Conservation (phyloP, 805 yeast genomes). For the Yamadazyma sp. region DNA sequence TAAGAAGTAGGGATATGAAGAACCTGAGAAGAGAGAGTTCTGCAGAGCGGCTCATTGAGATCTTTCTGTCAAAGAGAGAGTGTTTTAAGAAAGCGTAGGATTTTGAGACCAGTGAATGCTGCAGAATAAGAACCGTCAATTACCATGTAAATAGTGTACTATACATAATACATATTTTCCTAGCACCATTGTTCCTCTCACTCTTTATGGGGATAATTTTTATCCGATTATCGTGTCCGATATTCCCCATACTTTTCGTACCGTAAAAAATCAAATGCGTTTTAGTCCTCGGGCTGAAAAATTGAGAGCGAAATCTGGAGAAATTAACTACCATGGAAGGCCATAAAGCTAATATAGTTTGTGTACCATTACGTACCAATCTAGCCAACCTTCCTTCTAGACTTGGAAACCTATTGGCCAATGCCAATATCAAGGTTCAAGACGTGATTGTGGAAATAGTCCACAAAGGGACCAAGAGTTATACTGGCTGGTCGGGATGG, state of each 20-base stretch:
- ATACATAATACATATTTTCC: too few relatives aligned
- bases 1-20: slow-evolving; percentile 9
- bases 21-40: too few relatives aligned
- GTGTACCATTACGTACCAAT: slow-evolving; percentile 43
- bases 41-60: too few relatives aligned
- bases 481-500: slow-evolving; percentile 71
- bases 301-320: slow-evolving; percentile 16
- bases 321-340: slow-evolving; percentile 32
- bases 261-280: slow-evolving; percentile 1
- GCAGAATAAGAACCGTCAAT: neutral
- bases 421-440: slow-evolving; percentile 57
- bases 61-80: too few relatives aligned
- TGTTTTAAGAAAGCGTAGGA: too few relatives aligned
- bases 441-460: slow-evolving; percentile 54
- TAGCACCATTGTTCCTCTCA: too few relatives aligned
- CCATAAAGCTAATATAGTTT: slow-evolving; percentile 27
- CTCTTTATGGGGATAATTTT: too few relatives aligned
- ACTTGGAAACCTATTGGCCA: slow-evolving; percentile 44
- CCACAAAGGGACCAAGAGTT: slow-evolving; percentile 26
- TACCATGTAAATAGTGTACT: too few relatives aligned
- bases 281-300: slow-evolving; percentile 7
- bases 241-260: neutral
- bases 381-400: slow-evolving; percentile 56
- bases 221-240: too few relatives aligned
- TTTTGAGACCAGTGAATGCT: neutral